These are phyloP conservation scores for Aspergillus amoenus DNA, from an alignment of 2,329 filamentous ascomycete genomes.

Conservation along the genomic window DNA sequence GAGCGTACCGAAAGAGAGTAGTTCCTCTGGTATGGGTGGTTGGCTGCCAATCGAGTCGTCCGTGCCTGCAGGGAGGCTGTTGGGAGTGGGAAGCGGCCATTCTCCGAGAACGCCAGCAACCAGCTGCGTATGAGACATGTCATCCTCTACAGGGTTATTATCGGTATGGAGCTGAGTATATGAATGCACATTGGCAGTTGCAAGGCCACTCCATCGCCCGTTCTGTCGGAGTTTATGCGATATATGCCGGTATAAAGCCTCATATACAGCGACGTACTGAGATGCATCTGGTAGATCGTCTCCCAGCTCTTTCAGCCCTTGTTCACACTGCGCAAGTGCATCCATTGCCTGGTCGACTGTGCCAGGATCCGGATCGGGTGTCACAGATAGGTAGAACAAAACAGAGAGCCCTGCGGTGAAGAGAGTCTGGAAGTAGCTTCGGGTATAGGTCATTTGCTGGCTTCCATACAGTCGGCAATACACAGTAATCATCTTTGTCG, in stretches of 20 bases:
- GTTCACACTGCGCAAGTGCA: conserved; percentile 14
- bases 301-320: conserved; percentile 16
- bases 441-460: conserved; percentile 43
- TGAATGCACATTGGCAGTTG: too few relatives aligned
- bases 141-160: not conserved
- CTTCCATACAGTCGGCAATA: conserved; percentile 40
- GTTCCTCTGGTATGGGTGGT: not conserved
- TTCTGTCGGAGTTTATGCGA: not conserved
- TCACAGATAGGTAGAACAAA: conserved; percentile 27
- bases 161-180: not conserved
- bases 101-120: not conserved
- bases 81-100: not conserved
- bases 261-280: conserved; percentile 22
- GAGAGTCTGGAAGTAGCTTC: conserved; percentile 52
- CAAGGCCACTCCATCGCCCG: not conserved
- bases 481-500: conserved; percentile 37
- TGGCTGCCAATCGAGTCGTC: not conserved
- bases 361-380: conserved; percentile 8
- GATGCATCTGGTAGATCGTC: conserved; percentile 19
- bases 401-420: conserved; percentile 47
- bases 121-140: not conserved
- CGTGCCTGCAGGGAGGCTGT: not conserved
- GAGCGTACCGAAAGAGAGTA: not conserved
- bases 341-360: conserved; percentile 12
- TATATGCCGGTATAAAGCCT: conserved; percentile 15